Evolutionary conservation across 768 basidiomycete species (phyloP).

Genomic region (Collybiopsis luxurians): DNA sequence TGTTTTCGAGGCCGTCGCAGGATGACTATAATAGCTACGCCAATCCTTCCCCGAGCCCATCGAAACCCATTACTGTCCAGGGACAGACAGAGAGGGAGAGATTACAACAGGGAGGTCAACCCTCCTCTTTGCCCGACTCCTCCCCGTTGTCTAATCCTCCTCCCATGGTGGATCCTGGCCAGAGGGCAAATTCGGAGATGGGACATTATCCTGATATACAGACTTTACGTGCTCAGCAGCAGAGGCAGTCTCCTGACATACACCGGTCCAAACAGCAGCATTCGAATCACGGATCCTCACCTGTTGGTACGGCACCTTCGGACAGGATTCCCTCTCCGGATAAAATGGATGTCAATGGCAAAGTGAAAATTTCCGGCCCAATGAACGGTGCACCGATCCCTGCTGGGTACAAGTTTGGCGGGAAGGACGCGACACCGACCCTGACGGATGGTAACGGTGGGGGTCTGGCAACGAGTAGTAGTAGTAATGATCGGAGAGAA

Average conservation of each 20-base stretch:
- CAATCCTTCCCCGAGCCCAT: slow-evolving; percentile 48
- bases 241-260: slow-evolving; percentile 53
- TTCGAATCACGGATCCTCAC: slow-evolving; percentile 56
- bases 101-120: slow-evolving; percentile 38
- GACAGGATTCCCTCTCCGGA: slow-evolving; percentile 54
- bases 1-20: slow-evolving; percentile 47
- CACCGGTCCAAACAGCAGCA: slow-evolving; percentile 51
- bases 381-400: slow-evolving; percentile 84
- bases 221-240: slow-evolving; percentile 30
- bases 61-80: slow-evolving; percentile 49
- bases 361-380: slow-evolving; percentile 88
- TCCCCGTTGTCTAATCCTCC: slow-evolving; percentile 62
- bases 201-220: slow-evolving; percentile 75
- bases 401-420: slow-evolving; percentile 86
- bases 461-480: slow-evolving; percentile 33
- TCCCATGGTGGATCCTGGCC: slow-evolving; percentile 33
- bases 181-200: slow-evolving; percentile 76
- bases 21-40: slow-evolving; percentile 33
- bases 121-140: slow-evolving; percentile 51
- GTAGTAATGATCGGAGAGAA: slow-evolving; percentile 64
- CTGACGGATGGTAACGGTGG: slow-evolving; percentile 23
- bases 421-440: slow-evolving; percentile 53
- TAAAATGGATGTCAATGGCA: slow-evolving; percentile 47
- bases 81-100: slow-evolving; percentile 40
- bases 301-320: slow-evolving; percentile 39